These are phyloP conservation scores for Cladophialophora yegresii DNA, from an alignment of 2,329 filamentous ascomycete genomes.

Conservation along the genomic window DNA sequence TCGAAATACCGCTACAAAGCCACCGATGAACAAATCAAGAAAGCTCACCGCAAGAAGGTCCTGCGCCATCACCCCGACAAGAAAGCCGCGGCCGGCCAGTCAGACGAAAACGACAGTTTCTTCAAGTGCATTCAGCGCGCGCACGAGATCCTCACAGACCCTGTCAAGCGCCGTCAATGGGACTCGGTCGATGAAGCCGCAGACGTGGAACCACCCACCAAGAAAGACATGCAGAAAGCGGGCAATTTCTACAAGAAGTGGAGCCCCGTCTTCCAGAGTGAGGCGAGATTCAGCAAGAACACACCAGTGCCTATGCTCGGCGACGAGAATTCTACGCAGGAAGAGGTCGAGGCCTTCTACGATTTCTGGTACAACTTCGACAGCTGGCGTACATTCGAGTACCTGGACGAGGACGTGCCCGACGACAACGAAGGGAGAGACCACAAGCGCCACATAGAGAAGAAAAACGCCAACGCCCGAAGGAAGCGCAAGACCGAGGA, in stretches of 20 bases:
- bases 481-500: constrained; percentile 99
- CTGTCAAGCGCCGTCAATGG: constrained; percentile 87
- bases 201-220: constrained; percentile 85
- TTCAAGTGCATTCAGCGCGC: constrained; percentile 99
- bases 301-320: constrained; percentile 88
- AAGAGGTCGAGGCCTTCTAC: constrained; percentile 93
- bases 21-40: constrained; percentile 98
- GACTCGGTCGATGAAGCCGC: constrained; percentile 95
- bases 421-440: constrained; percentile 99
- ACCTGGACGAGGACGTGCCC: constrained; percentile 96
- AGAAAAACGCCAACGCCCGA: constrained; percentile 95
- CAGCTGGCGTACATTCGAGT: constrained; percentile 96
- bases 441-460: constrained; percentile 96
- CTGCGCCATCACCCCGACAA: constrained; percentile 98
- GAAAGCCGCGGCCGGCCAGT: constrained; percentile 84
- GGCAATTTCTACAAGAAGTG: constrained; percentile 95
- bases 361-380: constrained; percentile 99
- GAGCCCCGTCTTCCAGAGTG: constrained; percentile 84
- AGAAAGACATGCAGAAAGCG: constrained; percentile 78
- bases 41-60: constrained; percentile 98
- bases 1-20: constrained; percentile 90
- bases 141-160: constrained; percentile 88
- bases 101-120: constrained; percentile 89
- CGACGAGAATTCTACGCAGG: constrained; percentile 77
- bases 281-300: constrained; percentile 86